Evolutionary conservation across 768 basidiomycete species (phyloP).

Genomic region (Daedaleopsis nitida): DNA sequence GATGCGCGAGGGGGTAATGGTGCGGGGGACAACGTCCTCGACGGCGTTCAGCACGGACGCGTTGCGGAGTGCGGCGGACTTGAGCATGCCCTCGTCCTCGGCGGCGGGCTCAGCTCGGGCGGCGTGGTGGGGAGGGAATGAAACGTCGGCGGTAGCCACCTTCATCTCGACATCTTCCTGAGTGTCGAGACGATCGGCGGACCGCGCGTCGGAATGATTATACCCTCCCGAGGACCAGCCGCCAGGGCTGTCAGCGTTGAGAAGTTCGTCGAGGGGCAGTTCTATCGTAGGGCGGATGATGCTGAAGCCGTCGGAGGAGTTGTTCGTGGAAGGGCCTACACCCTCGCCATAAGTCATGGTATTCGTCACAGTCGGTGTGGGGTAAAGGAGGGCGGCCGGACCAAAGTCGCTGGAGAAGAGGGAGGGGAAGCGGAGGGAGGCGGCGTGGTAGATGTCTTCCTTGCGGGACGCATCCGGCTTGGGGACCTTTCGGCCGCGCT

Average conservation of each 20-base stretch:
- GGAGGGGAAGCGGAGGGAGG: constrained; percentile 67
- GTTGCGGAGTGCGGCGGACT: constrained; percentile 32
- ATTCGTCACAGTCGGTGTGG: constrained; percentile 66
- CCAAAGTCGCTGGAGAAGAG: constrained; percentile 78
- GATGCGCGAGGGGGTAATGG: constrained; percentile 60
- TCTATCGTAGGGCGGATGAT: constrained; percentile 82
- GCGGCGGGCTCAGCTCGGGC: constrained; percentile 26
- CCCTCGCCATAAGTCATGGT: constrained; percentile 81
- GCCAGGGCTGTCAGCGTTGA: constrained; percentile 47
- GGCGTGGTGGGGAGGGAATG: constrained; percentile 24
- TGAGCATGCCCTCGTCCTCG: constrained; percentile 32
- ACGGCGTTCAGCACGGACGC: constrained; percentile 41
- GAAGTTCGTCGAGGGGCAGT: constrained; percentile 81
- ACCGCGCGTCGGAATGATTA: constrained; percentile 18
- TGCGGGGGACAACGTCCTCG: constrained; percentile 50
- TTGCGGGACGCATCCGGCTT: constrained; percentile 17
- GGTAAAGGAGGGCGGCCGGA: constrained; percentile 72
- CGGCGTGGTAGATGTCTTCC: constrained; percentile 29
- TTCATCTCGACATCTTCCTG: constrained; percentile 37
- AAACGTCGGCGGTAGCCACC: constrained; percentile 23
- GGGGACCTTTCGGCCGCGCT: constrained; percentile 35
- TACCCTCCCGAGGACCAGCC: constrained; percentile 29
- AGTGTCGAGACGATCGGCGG: constrained; percentile 21
- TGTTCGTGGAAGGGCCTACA: constrained; percentile 43
- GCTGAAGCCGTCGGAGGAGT: constrained; percentile 54